Evolutionary conservation across 768 basidiomycete genomes (phyloP).

Genomic region (Xerocomellus chrysenteron): DNA sequence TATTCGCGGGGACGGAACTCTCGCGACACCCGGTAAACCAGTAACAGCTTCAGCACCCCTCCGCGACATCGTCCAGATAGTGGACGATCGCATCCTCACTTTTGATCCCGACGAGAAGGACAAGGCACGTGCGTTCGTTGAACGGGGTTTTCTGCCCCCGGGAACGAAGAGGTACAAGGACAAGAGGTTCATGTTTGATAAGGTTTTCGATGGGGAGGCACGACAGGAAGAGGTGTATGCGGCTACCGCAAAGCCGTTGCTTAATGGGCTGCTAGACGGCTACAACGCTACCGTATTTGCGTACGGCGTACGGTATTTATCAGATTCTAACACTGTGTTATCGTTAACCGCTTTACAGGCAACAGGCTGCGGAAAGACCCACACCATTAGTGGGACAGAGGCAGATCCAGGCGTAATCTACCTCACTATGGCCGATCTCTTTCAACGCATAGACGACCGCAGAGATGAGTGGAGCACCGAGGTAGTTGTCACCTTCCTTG

Average conservation of each 20-base stretch:
- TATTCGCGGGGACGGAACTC: slow-evolving; percentile 81
- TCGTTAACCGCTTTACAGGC: slow-evolving; percentile 55
- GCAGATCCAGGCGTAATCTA: slow-evolving; percentile 92
- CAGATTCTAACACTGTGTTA: neutral
- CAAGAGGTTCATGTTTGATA: slow-evolving; percentile 95
- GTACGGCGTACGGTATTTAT: slow-evolving; percentile 75
- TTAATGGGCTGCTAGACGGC: slow-evolving; percentile 85
- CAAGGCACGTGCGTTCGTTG: slow-evolving; percentile 72
- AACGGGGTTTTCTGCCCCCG: slow-evolving; percentile 81
- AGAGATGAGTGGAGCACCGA: slow-evolving; percentile 83
- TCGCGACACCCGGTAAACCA: slow-evolving; percentile 62
- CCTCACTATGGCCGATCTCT: slow-evolving; percentile 95
- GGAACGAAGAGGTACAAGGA: slow-evolving; percentile 95
- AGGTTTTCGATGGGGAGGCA: slow-evolving; percentile 80
- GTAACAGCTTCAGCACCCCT: slow-evolving; percentile 55
- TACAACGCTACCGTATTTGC: slow-evolving; percentile 98
- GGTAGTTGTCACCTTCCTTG: slow-evolving; percentile 92
- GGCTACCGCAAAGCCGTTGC: slow-evolving; percentile 79
- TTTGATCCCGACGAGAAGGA: slow-evolving; percentile 96
- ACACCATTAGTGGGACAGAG: slow-evolving; percentile 94
- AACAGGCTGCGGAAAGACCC: slow-evolving; percentile 99
- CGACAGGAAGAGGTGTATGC: slow-evolving; percentile 87
- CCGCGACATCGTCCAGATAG: slow-evolving; percentile 79
- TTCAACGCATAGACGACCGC: slow-evolving; percentile 86
- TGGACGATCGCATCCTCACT: slow-evolving; percentile 92